Base-by-base conservation (phyloP, 805 yeast species). In the Nakazawaea ambrosiae region DNA sequence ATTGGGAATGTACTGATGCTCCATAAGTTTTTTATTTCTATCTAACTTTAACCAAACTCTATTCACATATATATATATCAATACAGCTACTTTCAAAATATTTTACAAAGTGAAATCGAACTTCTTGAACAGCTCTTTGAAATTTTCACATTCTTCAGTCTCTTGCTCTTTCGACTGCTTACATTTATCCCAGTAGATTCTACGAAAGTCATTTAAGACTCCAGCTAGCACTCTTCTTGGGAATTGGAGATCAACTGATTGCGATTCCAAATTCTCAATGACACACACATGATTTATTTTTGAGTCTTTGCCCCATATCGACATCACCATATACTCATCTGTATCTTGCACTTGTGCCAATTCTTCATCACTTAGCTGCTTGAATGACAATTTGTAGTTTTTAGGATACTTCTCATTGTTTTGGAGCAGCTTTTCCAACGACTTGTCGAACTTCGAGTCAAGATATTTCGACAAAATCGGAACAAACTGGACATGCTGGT, bases 201-300 rank as follows among this genome's bases (percentile, higher is more conserved):
- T 65, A 36, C 76, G 78, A 2, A 81, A 79, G 12, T 73, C 61
- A 31, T 68, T 74, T 34, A 88, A 51, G 3, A 80, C 57, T 44
- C 66, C 66, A 0, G 96, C 89, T 20, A 85, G 49, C 1, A 83
- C 88, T 49, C 87, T 69, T 53, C 97, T 66, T 1, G 95, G 95
- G 49, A 89, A 84, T 47, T 85, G 95, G 11, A 86, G 57, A 54
- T 89, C 96, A 7, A 87, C 45, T 14, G 50, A 49, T 23, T 31
- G 5, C 2, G 22, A 27, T 15, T 32, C 43, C 5, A 16, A 24
- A 11, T 50, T 51, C 5, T 49, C 53, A 4, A 38, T 37, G 2
- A 7, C 31, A 31, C 36, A 61, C 50, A 54, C 39, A 22, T 22
- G 27, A 27, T 47, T 49, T 3, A 58, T 43, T 12, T 54, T 24